A percentile compares a stretch with the other conserved stretches of the same genome.
Conservation (phyloP, 2,329 filamentous ascomycete species). For the Teratosphaeria gauchensis region DNA sequence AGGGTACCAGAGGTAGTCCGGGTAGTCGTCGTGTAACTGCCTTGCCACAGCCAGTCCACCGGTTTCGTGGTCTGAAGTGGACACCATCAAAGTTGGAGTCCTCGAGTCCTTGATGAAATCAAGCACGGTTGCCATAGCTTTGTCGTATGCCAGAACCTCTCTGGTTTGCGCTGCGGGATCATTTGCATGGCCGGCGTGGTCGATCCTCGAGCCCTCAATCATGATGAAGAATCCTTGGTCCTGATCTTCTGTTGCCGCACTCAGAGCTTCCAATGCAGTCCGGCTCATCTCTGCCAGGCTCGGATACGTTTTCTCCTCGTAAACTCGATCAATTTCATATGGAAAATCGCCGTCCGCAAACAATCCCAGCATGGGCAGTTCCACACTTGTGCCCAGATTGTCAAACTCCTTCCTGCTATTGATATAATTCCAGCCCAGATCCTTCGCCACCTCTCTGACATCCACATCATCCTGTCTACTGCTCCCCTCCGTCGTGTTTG, state of each 20-base stretch:
- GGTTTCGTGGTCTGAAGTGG: slow-evolving; percentile 93
- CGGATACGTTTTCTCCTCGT: slow-evolving; percentile 70
- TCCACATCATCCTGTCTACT: slow-evolving; percentile 74
- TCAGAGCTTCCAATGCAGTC: slow-evolving; percentile 69
- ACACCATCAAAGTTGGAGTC: slow-evolving; percentile 70
- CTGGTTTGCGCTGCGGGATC: slow-evolving; percentile 51
- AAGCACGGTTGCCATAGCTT: slow-evolving; percentile 69
- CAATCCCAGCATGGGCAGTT: slow-evolving; percentile 77
- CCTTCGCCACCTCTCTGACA: slow-evolving; percentile 63
- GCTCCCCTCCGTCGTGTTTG: slow-evolving; percentile 69
- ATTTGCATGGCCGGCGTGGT: slow-evolving; percentile 70
- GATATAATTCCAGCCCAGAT: slow-evolving; percentile 68
- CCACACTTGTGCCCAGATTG: slow-evolving; percentile 56
- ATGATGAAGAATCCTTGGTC: slow-evolving; percentile 94
- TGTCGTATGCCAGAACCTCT: slow-evolving; percentile 93
- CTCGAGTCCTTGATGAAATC: slow-evolving; percentile 71
- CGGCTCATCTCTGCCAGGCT: slow-evolving; percentile 78
- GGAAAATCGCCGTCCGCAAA: slow-evolving; percentile 78
- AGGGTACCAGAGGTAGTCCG: slow-evolving; percentile 72
- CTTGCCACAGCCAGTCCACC: slow-evolving; percentile 76
- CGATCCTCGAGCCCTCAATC: slow-evolving; percentile 94
- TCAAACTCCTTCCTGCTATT: slow-evolving; percentile 62
- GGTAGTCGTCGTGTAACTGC: slow-evolving; percentile 54
- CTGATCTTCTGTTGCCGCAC: slow-evolving; percentile 68
- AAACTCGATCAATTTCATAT: slow-evolving; percentile 82